Evolutionary conservation across 1,284 basidiomycete genomes (phyloP).

Genomic region (Hemileia vastatrix): DNA sequence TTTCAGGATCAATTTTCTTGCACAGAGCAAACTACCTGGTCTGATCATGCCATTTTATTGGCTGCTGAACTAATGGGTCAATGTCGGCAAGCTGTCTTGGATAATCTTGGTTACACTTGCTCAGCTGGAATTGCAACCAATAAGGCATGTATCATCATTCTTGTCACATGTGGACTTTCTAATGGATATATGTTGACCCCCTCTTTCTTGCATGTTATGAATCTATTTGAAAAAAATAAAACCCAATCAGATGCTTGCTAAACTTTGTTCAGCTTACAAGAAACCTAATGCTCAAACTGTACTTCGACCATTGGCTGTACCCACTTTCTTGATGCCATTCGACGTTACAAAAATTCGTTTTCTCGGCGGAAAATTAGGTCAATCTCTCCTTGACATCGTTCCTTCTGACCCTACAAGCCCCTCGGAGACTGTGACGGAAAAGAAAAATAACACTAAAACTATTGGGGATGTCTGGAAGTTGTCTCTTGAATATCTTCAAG

Average conservation of each 20-base stretch:
- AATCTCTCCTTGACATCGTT: slow-evolving; percentile 58
- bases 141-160: background rate
- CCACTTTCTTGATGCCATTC: slow-evolving; percentile 67
- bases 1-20: background rate
- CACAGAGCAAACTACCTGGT: slow-evolving; percentile 80
- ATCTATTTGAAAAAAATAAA: too few species aligned
- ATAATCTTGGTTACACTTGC: slow-evolving; percentile 78
- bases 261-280: slow-evolving; percentile 79
- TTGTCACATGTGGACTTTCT: too few species aligned
- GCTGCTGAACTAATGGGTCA: slow-evolving; percentile 80
- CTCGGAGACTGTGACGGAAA: background rate
- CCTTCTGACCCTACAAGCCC: background rate
- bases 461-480: slow-evolving; percentile 41
- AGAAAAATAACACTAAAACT: too few species aligned
- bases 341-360: slow-evolving; percentile 92
- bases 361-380: slow-evolving; percentile 87
- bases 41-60: slow-evolving; percentile 79
- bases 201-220: too few species aligned
- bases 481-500: slow-evolving; percentile 63
- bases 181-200: too few species aligned
- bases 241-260: slow-evolving; percentile 27
- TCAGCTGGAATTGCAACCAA: slow-evolving; percentile 53
- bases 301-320: slow-evolving; percentile 68
- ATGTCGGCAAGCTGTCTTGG: slow-evolving; percentile 54
- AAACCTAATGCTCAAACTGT: slow-evolving; percentile 79